Evolutionary conservation across 352 stramenopile species (phyloP).

Genomic region (Globisporangium yorkense): DNA sequence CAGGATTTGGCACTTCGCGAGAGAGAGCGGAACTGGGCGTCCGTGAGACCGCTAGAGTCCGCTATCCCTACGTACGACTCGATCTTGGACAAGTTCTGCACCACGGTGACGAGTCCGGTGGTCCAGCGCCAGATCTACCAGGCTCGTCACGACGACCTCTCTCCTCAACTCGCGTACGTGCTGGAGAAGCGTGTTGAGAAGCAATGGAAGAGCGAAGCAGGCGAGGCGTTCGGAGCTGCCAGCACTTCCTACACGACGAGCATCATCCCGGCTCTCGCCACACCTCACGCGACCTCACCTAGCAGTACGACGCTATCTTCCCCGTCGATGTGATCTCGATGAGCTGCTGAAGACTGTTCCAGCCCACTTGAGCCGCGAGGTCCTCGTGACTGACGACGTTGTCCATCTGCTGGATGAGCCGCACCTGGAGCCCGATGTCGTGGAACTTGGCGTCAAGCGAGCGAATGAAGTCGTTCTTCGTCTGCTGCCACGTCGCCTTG

Average conservation of each 20-base stretch:
- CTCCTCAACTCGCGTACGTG: constrained; percentile 63
- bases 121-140: constrained; percentile 79
- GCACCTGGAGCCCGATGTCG: constrained; percentile 36
- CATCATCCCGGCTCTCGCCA: constrained; percentile 7
- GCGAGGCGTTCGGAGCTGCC: constrained; percentile 29
- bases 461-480: constrained; percentile 36
- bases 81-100: constrained; percentile 77
- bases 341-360: constrained; percentile 34
- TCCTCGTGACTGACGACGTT: constrained; percentile 9
- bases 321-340: constrained; percentile 28
- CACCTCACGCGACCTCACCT: constrained; percentile 1
- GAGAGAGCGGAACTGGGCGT: constrained; percentile 54
- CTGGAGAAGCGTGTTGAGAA: constrained; percentile 62
- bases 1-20: constrained; percentile 17
- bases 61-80: constrained; percentile 64
- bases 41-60: constrained; percentile 35
- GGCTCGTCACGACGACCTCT: constrained; percentile 48
- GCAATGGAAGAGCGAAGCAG: constrained; percentile 31
- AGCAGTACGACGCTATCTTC: not conserved
- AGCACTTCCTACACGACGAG: constrained; percentile 38
- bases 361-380: constrained; percentile 11
- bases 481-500: constrained; percentile 31
- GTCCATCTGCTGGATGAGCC: constrained; percentile 46
- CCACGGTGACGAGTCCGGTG: constrained; percentile 60
- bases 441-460: constrained; percentile 29